phyloP scores from a whole-genome alignment of 1,284 basidiomycete species.

The Stygiomarasmius scandens region DNA sequence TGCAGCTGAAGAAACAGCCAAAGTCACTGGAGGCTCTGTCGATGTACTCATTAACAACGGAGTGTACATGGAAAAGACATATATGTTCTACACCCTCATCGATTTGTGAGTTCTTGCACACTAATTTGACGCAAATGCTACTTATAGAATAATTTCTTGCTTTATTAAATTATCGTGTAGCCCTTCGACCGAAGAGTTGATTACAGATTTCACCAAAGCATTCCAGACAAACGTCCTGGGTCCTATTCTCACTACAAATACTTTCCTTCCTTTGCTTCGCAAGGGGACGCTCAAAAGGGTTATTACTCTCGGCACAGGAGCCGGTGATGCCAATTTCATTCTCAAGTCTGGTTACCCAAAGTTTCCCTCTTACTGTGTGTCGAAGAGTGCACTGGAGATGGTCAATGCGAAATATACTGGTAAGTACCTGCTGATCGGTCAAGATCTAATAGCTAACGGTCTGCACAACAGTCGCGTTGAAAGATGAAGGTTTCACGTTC shows the following conservation, averaged over 20 bases:
- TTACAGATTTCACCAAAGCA: conserved; percentile 6
- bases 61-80: conserved; percentile 16
- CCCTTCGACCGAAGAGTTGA: background rate
- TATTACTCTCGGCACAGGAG: conserved; percentile 32
- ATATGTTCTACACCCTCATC: conserved; percentile 15
- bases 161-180: background rate
- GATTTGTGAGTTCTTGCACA: conserved; percentile 17
- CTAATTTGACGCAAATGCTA: too few relatives aligned
- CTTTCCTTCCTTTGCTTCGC: conserved; percentile 42
- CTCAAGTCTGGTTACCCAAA: conserved; percentile 14
- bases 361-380: conserved; percentile 32
- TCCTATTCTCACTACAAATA: conserved; percentile 36
- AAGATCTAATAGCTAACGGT: background rate
- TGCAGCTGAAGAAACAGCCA: conserved; percentile 25
- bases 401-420: conserved; percentile 39
- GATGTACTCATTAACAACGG: conserved; percentile 41
- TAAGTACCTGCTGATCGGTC: background rate
- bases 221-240: conserved; percentile 41
- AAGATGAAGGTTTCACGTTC: background rate
- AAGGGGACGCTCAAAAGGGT: conserved; percentile 39
- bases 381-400: conserved; percentile 43
- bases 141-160: too few relatives aligned
- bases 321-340: conserved; percentile 32
- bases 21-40: conserved; percentile 32
- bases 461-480: background rate